A percentile compares a stretch with the other conserved stretches of the same genome.
Evolutionary conservation across 768 basidiomycete genomes (phyloP).

Genomic region (Rhodotorula graminis): DNA sequence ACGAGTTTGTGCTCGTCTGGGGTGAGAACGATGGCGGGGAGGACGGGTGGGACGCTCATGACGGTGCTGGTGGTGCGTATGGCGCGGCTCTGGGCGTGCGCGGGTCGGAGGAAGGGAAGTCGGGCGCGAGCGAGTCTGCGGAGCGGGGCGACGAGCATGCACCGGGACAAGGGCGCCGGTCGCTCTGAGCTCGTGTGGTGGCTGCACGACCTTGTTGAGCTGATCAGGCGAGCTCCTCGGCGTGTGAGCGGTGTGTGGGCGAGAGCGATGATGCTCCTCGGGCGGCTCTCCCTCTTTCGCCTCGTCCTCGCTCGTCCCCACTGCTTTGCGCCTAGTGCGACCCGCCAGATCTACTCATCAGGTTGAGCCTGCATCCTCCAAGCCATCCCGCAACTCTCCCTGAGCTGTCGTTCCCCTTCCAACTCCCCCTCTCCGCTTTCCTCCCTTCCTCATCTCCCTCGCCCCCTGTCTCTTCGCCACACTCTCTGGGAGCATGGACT

Average conservation of each 20-base stretch:
- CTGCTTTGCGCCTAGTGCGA: no score
- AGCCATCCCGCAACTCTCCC: not conserved
- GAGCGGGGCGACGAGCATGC: not conserved
- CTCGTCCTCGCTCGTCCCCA: no score
- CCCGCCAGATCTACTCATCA: not conserved
- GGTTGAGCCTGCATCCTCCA: not conserved
- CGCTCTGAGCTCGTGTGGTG: no score
- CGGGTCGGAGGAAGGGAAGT: not conserved
- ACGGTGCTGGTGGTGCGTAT: not conserved
- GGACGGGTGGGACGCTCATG: not conserved
- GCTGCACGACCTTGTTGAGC: no score
- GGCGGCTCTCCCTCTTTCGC: no score
- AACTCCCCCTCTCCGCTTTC: not conserved
- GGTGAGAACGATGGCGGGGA: constrained; percentile 26
- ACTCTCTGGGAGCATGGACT: not conserved
- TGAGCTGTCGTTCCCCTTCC: no score
- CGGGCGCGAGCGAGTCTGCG: constrained; percentile 3
- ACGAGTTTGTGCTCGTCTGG: constrained; percentile 21
- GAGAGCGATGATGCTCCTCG: no score
- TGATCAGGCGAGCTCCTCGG: no score
- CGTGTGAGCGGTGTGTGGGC: no score
- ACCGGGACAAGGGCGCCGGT: not conserved
- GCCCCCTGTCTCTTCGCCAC: no score
- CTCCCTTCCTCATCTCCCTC: not conserved
- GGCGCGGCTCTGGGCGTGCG: not conserved